Percentiles rank a stretch among this genome's conserved stretches.
Evolutionary conservation across 2,329 filamentous ascomycete genomes (phyloP).

Genomic region (Fusarium nisikadoi): DNA sequence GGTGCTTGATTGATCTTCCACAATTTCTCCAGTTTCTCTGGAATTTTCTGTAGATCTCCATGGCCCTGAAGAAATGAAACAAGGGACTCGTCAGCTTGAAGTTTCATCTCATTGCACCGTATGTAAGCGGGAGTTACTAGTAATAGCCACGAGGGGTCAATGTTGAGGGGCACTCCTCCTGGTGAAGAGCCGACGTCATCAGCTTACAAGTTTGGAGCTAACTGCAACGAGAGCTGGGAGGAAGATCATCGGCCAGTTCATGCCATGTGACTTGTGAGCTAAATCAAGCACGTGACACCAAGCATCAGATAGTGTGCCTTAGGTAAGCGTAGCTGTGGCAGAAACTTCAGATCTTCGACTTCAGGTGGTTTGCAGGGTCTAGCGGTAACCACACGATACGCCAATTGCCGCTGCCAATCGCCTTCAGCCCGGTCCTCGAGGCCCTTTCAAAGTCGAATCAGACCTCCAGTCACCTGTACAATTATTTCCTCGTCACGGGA

Average conservation of each 20-base stretch:
- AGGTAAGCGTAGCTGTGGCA: conserved; percentile 34
- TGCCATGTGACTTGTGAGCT: conserved; percentile 14
- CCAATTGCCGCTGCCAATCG: conserved; percentile 42
- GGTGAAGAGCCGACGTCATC: conserved; percentile 36
- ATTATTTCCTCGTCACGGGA: not conserved
- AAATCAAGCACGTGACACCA: not conserved
- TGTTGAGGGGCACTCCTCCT: conserved; percentile 27
- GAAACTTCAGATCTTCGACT: conserved; percentile 44
- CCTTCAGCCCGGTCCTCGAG: conserved; percentile 33
- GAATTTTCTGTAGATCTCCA: conserved; percentile 34
- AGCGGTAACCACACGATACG: conserved; percentile 32
- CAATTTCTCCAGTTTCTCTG: conserved; percentile 14
- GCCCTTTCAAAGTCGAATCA: conserved; percentile 3
- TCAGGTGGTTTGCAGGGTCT: conserved; percentile 27
- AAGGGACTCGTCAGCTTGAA: conserved; percentile 41
- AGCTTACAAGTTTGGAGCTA: conserved; percentile 14
- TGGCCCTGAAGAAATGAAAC: conserved; percentile 39
- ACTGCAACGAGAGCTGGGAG: not conserved
- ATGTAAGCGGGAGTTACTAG: conserved; percentile 19
- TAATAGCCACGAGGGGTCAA: conserved; percentile 33
- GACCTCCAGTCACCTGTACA: not conserved
- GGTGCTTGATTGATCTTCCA: conserved; percentile 22
- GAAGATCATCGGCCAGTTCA: not conserved
- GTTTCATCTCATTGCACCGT: conserved; percentile 23
- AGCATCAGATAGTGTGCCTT: not conserved